phyloP scores from a whole-genome alignment of 1,284 basidiomycete genomes.

The Malassezia japonica region DNA sequence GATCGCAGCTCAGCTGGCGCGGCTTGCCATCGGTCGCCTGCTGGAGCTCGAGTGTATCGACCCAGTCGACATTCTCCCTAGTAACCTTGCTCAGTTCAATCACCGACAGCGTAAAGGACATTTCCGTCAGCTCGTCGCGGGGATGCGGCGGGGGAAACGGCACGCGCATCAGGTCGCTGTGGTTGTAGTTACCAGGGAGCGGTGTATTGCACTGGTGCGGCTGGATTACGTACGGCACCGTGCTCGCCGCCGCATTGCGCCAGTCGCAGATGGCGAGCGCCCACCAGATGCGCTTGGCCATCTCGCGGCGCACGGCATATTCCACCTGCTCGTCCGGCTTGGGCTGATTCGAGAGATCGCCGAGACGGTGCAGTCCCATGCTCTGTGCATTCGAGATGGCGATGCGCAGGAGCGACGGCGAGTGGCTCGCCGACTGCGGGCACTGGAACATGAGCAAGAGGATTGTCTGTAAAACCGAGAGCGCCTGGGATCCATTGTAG shows the following conservation, averaged over 20 bases:
- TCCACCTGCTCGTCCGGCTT: constrained; percentile 23
- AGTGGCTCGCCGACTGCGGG: constrained; percentile 17
- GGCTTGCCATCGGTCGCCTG: constrained; percentile 21
- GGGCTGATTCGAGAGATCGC: constrained; percentile 30
- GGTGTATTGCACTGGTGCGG: constrained; percentile 42
- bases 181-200: constrained; percentile 41
- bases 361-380: constrained; percentile 41
- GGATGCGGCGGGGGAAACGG: constrained; percentile 27
- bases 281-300: constrained; percentile 45
- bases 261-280: constrained; percentile 37
- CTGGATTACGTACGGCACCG: constrained; percentile 16
- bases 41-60: constrained; percentile 22
- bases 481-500: constrained; percentile 27
- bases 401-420: constrained; percentile 23
- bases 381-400: constrained; percentile 42
- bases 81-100: constrained; percentile 29
- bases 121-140: constrained; percentile 33
- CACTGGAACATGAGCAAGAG: constrained; percentile 25
- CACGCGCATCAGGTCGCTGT: constrained; percentile 32
- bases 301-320: constrained; percentile 31
- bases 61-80: constrained; percentile 31
- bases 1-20: constrained; percentile 22
- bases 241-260: constrained; percentile 7
- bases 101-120: constrained; percentile 31
- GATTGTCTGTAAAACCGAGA: constrained; percentile 39